Percentiles rank a stretch among this genome's conserved stretches.
Evolutionary conservation across 768 basidiomycete species (phyloP).

Genomic region (Amanita rimosa): DNA sequence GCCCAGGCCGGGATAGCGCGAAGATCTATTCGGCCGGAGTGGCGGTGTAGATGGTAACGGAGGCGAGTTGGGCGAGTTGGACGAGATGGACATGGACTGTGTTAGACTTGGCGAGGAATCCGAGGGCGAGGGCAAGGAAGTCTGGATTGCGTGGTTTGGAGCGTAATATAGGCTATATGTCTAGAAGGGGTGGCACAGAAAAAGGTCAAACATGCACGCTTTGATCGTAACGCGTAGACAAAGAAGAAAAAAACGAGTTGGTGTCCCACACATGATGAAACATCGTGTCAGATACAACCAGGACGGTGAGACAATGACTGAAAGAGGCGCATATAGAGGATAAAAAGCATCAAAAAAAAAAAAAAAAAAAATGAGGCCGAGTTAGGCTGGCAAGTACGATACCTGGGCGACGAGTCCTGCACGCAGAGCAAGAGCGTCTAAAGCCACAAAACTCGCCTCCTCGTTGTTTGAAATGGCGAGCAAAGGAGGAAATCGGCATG

Average conservation of each 20-base stretch:
- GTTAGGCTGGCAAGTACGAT: neutral
- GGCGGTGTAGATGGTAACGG: conserved; percentile 32
- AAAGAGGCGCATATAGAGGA: neutral
- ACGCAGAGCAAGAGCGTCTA: neutral
- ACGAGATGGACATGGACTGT: conserved; percentile 29
- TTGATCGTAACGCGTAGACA: neutral
- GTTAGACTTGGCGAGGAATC: conserved; percentile 27
- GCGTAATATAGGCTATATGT: conserved; percentile 1
- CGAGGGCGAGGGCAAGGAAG: conserved; percentile 18
- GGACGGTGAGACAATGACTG: neutral
- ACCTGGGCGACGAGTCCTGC: neutral
- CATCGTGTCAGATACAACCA: neutral
- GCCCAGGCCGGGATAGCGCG: conserved; percentile 43
- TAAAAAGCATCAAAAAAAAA: too few relatives aligned
- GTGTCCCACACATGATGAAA: neutral
- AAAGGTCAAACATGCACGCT: neutral
- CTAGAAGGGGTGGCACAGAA: neutral
- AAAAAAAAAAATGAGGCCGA: neutral
- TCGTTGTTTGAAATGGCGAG: neutral
- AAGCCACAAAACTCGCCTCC: neutral
- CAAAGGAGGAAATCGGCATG: neutral
- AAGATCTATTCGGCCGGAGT: conserved; percentile 23
- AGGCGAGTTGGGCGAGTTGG: conserved; percentile 30
- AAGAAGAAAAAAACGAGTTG: neutral
- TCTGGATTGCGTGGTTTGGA: neutral